These are phyloP conservation scores for Cercospora citrullina DNA, from an alignment of 2,329 filamentous ascomycete species.

Conservation along the genomic window DNA sequence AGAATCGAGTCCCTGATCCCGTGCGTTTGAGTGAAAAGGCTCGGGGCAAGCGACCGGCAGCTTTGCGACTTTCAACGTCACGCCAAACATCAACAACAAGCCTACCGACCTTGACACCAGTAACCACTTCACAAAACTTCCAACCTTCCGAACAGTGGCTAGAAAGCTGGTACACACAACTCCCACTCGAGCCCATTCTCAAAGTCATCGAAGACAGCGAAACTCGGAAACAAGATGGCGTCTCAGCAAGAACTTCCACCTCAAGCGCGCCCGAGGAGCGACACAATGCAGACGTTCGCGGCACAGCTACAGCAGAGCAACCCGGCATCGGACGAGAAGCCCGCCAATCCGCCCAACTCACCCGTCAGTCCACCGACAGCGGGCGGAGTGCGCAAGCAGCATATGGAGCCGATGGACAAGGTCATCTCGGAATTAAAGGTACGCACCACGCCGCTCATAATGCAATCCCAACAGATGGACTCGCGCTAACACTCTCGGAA, in stretches of 20 bases:
- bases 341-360: conserved; percentile 22
- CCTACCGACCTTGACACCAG: conserved; percentile 65
- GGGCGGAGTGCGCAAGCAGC: conserved; percentile 5
- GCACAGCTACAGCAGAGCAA: conserved; percentile 11
- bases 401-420: conserved; percentile 23
- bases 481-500: background rate
- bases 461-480: background rate
- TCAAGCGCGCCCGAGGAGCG: background rate
- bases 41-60: conserved; percentile 89
- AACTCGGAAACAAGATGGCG: conserved; percentile 14
- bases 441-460: background rate
- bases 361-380: conserved; percentile 15
- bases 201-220: conserved; percentile 25
- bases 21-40: conserved; percentile 91
- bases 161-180: conserved; percentile 88
- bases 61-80: conserved; percentile 18
- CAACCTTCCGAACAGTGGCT: conserved; percentile 81
- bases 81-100: conserved; percentile 83
- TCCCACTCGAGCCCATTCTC: conserved; percentile 68
- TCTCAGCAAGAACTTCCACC: conserved; percentile 14
- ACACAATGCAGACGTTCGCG: conserved; percentile 19
- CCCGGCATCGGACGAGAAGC: conserved; percentile 17
- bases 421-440: conserved; percentile 20
- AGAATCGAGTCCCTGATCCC: background rate
- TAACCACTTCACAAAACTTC: conserved; percentile 54